Conservation (phyloP, 306 rosid genomes). For the Carpinus fangiana region DNA sequence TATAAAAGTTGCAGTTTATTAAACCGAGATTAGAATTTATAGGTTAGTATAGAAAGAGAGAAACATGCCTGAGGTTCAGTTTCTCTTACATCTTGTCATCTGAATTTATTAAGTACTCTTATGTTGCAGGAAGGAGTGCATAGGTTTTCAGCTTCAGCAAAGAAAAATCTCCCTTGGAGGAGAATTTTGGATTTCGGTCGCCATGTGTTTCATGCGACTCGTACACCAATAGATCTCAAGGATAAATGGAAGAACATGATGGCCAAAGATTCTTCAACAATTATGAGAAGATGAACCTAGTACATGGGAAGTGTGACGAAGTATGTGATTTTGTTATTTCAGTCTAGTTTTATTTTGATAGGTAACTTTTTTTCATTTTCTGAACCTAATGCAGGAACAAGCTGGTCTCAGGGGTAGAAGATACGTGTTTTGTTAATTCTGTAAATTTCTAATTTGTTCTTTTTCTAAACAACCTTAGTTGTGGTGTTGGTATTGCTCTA, state of each 20-base stretch:
- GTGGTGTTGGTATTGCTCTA: background rate
- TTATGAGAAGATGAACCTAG: background rate
- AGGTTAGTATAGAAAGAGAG: background rate
- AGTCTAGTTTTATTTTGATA: background rate
- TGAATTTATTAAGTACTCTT: background rate
- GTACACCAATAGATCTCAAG: slow-evolving; percentile 54
- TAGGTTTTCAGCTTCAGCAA: slow-evolving; percentile 11
- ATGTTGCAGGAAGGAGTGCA: slow-evolving; percentile 23
- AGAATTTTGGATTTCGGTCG: slow-evolving; percentile 45
- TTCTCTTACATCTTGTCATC: background rate
- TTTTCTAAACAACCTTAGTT: background rate
- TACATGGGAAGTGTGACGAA: background rate
- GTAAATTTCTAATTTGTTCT: background rate
- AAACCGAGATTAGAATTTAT: background rate
- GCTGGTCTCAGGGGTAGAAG: background rate
- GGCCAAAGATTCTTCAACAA: slow-evolving; percentile 12
- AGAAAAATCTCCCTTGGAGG: slow-evolving; percentile 43
- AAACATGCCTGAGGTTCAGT: background rate
- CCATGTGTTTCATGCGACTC: slow-evolving; percentile 34
- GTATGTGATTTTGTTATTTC: background rate
- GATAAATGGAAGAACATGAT: slow-evolving; percentile 70
- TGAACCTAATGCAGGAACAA: background rate
- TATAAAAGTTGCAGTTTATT: background rate
- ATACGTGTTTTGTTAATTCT: background rate
- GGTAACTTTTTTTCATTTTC: background rate